phyloP scores from a whole-genome alignment of 1,284 basidiomycete species.

The Cutaneotrichosporon dermatis region DNA sequence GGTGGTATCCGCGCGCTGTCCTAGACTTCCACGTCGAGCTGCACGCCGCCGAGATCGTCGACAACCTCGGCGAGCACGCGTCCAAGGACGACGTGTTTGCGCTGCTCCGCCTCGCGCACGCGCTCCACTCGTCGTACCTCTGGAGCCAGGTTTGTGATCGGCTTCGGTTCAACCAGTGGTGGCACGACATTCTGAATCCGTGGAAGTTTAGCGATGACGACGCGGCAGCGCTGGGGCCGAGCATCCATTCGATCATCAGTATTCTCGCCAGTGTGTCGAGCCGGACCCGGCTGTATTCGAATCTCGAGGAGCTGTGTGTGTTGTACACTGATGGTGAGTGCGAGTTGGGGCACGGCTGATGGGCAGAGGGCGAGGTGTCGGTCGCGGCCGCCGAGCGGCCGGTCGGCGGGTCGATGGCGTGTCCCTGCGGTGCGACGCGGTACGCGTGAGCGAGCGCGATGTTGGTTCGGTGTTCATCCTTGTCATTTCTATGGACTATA shows the following conservation, averaged over 20 bases:
- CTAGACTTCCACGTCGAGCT: constrained; percentile 24
- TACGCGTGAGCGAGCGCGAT: neutral
- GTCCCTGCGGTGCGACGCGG: constrained; percentile 1
- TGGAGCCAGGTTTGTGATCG: constrained; percentile 19
- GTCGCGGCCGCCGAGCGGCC: constrained; percentile 7
- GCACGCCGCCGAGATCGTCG: constrained; percentile 10
- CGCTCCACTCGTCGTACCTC: constrained; percentile 6
- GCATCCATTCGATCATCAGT: constrained; percentile 8
- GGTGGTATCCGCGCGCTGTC: constrained; percentile 18
- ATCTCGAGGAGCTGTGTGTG: constrained; percentile 17
- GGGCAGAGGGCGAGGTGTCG: constrained; percentile 4
- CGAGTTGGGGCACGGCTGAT: neutral
- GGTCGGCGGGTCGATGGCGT: neutral
- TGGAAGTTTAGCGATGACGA: constrained; percentile 14
- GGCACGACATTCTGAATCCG: constrained; percentile 17
- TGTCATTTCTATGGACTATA: too few relatives aligned
- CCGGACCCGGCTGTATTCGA: constrained; percentile 6
- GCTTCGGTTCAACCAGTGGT: constrained; percentile 6
- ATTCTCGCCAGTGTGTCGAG: constrained; percentile 14
- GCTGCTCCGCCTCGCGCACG: constrained; percentile 16
- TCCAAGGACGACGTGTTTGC: constrained; percentile 10
- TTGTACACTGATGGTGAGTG: constrained; percentile 14
- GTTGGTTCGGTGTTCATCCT: too few relatives aligned
- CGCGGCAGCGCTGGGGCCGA: constrained; percentile 6
- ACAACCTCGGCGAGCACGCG: constrained; percentile 5